phyloP scores from a whole-genome alignment of 1,284 basidiomycete genomes.

The Gomphus bonarii region DNA sequence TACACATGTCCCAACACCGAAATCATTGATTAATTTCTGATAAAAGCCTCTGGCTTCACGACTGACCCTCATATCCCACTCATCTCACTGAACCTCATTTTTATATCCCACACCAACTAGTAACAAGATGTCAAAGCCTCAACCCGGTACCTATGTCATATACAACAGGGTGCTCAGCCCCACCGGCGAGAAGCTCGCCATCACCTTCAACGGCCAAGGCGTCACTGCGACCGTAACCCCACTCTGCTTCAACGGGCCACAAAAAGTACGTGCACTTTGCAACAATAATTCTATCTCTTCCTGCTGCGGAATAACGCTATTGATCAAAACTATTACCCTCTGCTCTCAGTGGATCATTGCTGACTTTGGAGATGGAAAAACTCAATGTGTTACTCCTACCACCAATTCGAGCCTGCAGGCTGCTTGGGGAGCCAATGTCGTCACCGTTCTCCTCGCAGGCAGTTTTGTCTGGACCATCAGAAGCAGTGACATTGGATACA shows the following conservation, averaged over 20 bases:
- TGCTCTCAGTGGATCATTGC: background rate
- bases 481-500: background rate
- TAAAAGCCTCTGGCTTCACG: no score
- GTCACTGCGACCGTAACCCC: background rate
- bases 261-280: background rate
- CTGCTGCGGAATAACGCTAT: background rate
- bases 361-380: background rate
- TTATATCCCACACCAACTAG: background rate
- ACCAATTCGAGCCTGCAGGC: background rate
- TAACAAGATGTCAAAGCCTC: background rate
- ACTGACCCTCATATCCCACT: no score
- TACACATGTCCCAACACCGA: no score
- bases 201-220: background rate
- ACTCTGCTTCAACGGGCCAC: background rate
- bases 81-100: background rate
- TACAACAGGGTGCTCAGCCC: background rate
- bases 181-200: background rate
- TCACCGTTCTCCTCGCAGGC: background rate
- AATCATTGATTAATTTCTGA: no score
- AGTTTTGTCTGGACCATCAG: background rate
- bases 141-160: background rate
- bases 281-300: no score
- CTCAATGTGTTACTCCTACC: background rate
- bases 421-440: background rate
- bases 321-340: background rate